These are phyloP conservation scores for Microthyrium microscopicum DNA, from an alignment of 2,329 filamentous ascomycete genomes.

Conservation along the genomic window DNA sequence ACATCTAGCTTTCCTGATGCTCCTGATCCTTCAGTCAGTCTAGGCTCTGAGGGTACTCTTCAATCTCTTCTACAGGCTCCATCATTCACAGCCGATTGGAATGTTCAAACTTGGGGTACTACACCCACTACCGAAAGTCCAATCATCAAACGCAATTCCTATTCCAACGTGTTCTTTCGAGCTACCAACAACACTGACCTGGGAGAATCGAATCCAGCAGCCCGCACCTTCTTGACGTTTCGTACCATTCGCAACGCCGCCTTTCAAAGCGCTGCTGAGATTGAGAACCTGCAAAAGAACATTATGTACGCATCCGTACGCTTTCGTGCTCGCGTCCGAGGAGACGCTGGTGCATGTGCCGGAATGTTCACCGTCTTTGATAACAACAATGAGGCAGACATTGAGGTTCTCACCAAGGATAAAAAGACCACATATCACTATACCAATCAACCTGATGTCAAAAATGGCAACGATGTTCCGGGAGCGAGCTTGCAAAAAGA, in stretches of 20 bases:
- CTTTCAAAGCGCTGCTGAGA: constrained; percentile 31
- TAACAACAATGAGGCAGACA: constrained; percentile 32
- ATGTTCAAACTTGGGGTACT: constrained; percentile 29
- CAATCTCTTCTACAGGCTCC: constrained; percentile 18
- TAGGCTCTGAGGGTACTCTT: constrained; percentile 9
- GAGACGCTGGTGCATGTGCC: constrained; percentile 30
- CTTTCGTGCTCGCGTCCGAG: constrained; percentile 28
- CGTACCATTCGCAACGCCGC: constrained; percentile 26
- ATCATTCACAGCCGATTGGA: constrained; percentile 22
- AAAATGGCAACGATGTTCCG: constrained; percentile 27
- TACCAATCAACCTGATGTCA: constrained; percentile 43
- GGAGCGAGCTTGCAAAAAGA: constrained; percentile 33
- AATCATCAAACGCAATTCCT: constrained; percentile 28
- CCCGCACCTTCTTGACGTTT: constrained; percentile 28
- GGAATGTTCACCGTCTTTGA: constrained; percentile 40
- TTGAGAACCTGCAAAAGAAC: constrained; percentile 28
- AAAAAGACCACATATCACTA: constrained; percentile 21
- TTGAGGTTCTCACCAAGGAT: constrained; percentile 36
- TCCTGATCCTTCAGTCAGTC: constrained; percentile 11
- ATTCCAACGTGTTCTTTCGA: constrained; percentile 29
- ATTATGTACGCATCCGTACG: constrained; percentile 32
- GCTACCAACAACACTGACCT: neutral
- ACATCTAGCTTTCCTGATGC: constrained; percentile 14
- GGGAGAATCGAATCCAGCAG: constrained; percentile 10
- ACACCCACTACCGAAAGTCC: constrained; percentile 20